phyloP scores from a whole-genome alignment of 768 basidiomycete genomes.

The Rhodosporidiobolus sp. region DNA sequence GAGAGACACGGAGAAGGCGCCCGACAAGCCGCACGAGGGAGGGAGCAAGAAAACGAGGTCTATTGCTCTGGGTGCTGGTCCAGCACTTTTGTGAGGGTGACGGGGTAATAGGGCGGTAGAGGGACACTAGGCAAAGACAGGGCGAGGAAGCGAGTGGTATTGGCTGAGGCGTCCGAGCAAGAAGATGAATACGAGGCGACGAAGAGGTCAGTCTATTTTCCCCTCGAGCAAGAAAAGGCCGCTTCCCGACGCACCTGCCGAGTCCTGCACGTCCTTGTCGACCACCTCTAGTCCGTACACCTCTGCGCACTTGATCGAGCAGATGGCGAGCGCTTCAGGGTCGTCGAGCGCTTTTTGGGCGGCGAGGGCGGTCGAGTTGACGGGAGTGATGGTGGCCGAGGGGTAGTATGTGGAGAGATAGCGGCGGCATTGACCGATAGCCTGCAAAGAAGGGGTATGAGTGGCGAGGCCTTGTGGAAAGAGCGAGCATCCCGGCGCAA shows the following conservation, averaged over 20 bases:
- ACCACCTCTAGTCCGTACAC: conserved; percentile 38
- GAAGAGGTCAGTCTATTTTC: background rate
- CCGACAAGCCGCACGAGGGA: background rate
- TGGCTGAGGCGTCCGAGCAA: conserved; percentile 16
- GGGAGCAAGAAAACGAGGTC: background rate
- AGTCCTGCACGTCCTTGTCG: conserved; percentile 43
- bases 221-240: background rate
- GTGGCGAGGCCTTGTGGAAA: too few species aligned
- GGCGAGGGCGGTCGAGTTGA: conserved; percentile 41
- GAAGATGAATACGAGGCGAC: too few species aligned
- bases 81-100: background rate
- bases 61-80: background rate
- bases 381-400: conserved; percentile 13
- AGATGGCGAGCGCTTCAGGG: conserved; percentile 37
- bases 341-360: conserved; percentile 26
- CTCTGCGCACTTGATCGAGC: conserved; percentile 40
- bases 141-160: conserved; percentile 37
- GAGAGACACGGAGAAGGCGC: too few species aligned
- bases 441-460: conserved; percentile 28
- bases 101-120: conserved; percentile 1
- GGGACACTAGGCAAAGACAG: background rate
- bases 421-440: conserved; percentile 37
- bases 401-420: conserved; percentile 35
- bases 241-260: conserved; percentile 25
- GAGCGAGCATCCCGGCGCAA: too few species aligned